phyloP scores from a whole-genome alignment of 2,329 filamentous ascomycete genomes.

The Monosporascus sp. region DNA sequence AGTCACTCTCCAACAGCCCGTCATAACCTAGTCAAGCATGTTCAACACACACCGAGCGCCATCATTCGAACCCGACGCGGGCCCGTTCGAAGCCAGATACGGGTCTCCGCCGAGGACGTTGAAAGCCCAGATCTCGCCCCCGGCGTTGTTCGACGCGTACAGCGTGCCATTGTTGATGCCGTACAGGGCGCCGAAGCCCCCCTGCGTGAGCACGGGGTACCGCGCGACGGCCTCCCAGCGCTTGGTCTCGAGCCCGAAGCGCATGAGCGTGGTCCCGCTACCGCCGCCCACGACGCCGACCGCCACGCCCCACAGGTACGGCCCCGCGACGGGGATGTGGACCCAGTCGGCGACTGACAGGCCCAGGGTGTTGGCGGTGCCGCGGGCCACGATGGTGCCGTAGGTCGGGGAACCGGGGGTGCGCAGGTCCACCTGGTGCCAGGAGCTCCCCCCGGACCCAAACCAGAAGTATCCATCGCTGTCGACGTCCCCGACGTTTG shows the following conservation, averaged over 20 bases:
- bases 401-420: slow-evolving; percentile 1
- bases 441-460: background rate
- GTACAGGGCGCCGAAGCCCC: background rate
- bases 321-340: background rate
- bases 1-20: too few species aligned
- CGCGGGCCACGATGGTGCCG: background rate
- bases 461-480: background rate
- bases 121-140: slow-evolving; percentile 1
- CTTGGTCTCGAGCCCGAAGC: background rate
- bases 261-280: background rate
- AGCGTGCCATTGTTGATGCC: slow-evolving; percentile 2
- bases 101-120: background rate
- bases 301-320: background rate
- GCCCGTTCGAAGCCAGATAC: background rate
- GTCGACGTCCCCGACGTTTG: slow-evolving; percentile 1
- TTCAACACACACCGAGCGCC: slow-evolving; percentile 1
- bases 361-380: background rate
- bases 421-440: slow-evolving; percentile 1
- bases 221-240: background rate
- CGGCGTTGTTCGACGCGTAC: background rate
- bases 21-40: background rate
- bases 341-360: slow-evolving; percentile 1
- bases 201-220: background rate
- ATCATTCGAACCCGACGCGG: background rate
- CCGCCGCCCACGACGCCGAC: background rate